These are phyloP conservation scores for Fusarium sp. DNA, from an alignment of 2,329 filamentous ascomycete species.

Conservation along the genomic window DNA sequence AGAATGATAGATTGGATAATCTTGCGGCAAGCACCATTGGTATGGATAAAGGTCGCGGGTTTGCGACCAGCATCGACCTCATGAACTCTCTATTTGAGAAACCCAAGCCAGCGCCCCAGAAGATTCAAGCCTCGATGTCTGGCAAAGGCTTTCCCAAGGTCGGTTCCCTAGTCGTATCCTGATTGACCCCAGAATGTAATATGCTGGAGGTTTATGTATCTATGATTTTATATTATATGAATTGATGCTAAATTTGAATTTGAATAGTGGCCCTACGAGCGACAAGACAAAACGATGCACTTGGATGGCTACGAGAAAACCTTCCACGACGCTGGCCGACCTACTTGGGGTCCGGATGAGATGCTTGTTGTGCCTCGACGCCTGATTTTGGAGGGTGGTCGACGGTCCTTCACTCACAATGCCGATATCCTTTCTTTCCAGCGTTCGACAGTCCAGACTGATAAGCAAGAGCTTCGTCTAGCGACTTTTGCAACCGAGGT, in stretches of 20 bases:
- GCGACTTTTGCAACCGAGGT: slow-evolving; percentile 71
- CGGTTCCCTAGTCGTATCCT: slow-evolving; percentile 68
- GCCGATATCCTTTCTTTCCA: slow-evolving; percentile 52
- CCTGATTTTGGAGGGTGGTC: slow-evolving; percentile 55
- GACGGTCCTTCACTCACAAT: slow-evolving; percentile 45
- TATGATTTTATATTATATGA: slow-evolving; percentile 48
- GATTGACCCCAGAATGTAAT: slow-evolving; percentile 46
- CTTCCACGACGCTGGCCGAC: slow-evolving; percentile 80
- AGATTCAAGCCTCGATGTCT: slow-evolving; percentile 62
- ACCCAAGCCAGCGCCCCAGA: slow-evolving; percentile 69
- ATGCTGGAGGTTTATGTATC: slow-evolving; percentile 50
- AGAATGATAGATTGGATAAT: slow-evolving; percentile 47
- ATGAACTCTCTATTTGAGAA: slow-evolving; percentile 94
- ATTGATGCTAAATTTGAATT: slow-evolving; percentile 61
- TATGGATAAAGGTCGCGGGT: slow-evolving; percentile 69
- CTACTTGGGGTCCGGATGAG: slow-evolving; percentile 81
- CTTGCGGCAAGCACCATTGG: slow-evolving; percentile 48
- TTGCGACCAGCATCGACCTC: slow-evolving; percentile 90
- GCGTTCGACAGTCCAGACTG: slow-evolving; percentile 67
- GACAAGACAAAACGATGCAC: slow-evolving; percentile 76
- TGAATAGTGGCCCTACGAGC: slow-evolving; percentile 86
- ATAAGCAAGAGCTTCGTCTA: slow-evolving; percentile 73
- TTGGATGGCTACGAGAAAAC: slow-evolving; percentile 73
- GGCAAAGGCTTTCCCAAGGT: slow-evolving; percentile 86
- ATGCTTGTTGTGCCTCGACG: slow-evolving; percentile 71